A percentile compares a stretch with the other conserved stretches of the same genome.
phyloP scores from a whole-genome alignment of 2,329 filamentous ascomycete genomes.

The Botrytis porri region DNA sequence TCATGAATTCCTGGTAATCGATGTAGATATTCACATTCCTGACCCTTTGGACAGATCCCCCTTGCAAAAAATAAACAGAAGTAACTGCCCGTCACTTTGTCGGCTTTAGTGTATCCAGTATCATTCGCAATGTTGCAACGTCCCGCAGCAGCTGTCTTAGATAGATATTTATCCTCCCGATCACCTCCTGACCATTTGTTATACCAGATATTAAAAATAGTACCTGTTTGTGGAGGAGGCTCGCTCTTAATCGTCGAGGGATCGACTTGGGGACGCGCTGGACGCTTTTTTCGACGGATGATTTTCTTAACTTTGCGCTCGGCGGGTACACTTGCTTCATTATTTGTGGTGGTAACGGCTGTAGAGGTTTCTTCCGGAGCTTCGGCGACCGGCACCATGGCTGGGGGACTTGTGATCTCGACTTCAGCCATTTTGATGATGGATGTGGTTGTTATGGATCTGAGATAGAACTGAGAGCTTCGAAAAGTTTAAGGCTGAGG shows the following conservation, averaged over 20 bases:
- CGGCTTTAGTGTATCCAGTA: constrained; percentile 73
- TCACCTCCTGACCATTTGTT: constrained; percentile 98
- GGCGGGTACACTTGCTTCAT: constrained; percentile 30
- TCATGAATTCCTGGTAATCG: constrained; percentile 83
- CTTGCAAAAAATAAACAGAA: constrained; percentile 92
- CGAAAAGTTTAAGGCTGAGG: constrained; percentile 22
- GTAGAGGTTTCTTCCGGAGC: constrained; percentile 26
- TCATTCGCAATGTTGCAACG: constrained; percentile 85
- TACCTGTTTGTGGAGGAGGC: constrained; percentile 87
- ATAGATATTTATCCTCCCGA: constrained; percentile 84
- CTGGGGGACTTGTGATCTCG: constrained; percentile 29
- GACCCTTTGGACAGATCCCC: constrained; percentile 78
- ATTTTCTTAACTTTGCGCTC: constrained; percentile 78
- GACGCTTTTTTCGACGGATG: constrained; percentile 83
- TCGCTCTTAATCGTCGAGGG: constrained; percentile 78
- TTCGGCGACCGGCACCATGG: constrained; percentile 24
- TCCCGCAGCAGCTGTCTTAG: constrained; percentile 75
- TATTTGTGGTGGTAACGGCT: constrained; percentile 33
- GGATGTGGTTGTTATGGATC: constrained; percentile 17
- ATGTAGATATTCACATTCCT: constrained; percentile 93
- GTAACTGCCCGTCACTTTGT: constrained; percentile 74
- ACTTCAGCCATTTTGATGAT: constrained; percentile 31
- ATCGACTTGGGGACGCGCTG: constrained; percentile 88
- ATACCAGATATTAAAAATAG: constrained; percentile 98
- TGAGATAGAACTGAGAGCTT: neutral